These are phyloP conservation scores for Medicago truncatula DNA, from an alignment of 306 rosid species.

Conservation along the genomic window DNA sequence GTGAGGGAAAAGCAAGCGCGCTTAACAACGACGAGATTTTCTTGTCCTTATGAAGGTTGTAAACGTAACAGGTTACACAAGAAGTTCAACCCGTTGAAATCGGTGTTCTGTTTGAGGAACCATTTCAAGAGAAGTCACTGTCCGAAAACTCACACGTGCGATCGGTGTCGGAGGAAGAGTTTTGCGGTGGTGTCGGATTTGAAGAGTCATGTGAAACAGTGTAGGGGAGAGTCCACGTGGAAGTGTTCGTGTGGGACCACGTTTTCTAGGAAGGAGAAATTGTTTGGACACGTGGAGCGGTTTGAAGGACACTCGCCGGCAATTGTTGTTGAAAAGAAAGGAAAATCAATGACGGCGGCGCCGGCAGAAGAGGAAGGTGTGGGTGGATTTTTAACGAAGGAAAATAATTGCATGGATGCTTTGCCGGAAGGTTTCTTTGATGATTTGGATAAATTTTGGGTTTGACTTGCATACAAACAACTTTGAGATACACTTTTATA, in stretches of 20 bases:
- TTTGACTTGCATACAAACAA: background rate
- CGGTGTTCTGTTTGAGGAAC: conserved; percentile 65
- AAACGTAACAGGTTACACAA: conserved; percentile 55
- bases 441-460: conserved; percentile 45
- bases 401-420: conserved; percentile 28
- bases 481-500: too few relatives aligned
- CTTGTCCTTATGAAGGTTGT: conserved; percentile 70
- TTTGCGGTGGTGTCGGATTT: conserved; percentile 71
- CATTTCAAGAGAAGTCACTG: conserved; percentile 87
- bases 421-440: conserved; percentile 52
- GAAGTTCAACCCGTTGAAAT: conserved; percentile 66
- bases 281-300: conserved; percentile 71
- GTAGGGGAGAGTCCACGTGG: conserved; percentile 66
- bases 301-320: conserved; percentile 69
- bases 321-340: conserved; percentile 31
- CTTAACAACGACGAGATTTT: conserved; percentile 44
- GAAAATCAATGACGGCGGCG: conserved; percentile 19
- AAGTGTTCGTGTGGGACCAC: conserved; percentile 71
- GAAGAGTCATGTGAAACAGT: conserved; percentile 69
- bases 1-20: conserved; percentile 21
- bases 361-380: background rate
- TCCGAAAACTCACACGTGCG: conserved; percentile 67
- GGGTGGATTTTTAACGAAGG: conserved; percentile 31
- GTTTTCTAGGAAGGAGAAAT: conserved; percentile 71
- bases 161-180: conserved; percentile 66